Conservation (phyloP, 768 basidiomycete genomes). For the Mycena vulgaris region DNA sequence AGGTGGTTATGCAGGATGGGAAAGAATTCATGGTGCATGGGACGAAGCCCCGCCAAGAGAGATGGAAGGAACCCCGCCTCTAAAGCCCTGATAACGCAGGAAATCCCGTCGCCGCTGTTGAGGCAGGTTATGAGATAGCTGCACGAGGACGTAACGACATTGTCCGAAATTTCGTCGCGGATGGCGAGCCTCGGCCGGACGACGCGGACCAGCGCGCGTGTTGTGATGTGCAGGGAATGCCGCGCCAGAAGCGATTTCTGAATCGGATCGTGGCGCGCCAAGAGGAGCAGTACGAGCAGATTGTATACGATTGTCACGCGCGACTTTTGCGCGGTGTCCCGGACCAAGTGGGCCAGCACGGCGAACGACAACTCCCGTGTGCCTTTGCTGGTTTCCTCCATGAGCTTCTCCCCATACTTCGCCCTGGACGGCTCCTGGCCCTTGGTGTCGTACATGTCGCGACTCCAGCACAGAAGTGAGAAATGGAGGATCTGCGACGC, state of each 20-base stretch:
- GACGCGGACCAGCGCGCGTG: not conserved
- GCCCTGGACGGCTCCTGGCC: not conserved
- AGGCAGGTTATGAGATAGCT: not conserved
- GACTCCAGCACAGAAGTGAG: constrained; percentile 7
- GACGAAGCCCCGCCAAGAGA: constrained; percentile 1
- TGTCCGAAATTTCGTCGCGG: constrained; percentile 8
- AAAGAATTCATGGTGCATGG: not conserved
- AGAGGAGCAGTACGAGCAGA: constrained; percentile 2
- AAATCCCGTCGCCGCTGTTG: constrained; percentile 4
- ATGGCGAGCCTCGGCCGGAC: not conserved
- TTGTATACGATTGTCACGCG: not conserved
- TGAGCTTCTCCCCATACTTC: not conserved
- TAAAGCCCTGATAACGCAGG: constrained; percentile 3
- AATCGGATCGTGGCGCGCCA: constrained; percentile 2
- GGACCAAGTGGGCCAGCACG: not conserved
- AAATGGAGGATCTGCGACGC: not conserved
- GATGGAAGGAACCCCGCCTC: constrained; percentile 9
- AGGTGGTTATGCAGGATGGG: not conserved
- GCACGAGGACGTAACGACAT: constrained; percentile 6
- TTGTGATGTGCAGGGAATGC: not conserved
- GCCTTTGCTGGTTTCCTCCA: not conserved
- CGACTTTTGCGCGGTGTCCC: not conserved
- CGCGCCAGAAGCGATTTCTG: not conserved
- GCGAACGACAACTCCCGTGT: not conserved
- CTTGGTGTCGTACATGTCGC: constrained; percentile 12